These are phyloP conservation scores for Powellomyces hirtus DNA, from an alignment of 192 early-diverging fungal genomes.

Conservation along the genomic window DNA sequence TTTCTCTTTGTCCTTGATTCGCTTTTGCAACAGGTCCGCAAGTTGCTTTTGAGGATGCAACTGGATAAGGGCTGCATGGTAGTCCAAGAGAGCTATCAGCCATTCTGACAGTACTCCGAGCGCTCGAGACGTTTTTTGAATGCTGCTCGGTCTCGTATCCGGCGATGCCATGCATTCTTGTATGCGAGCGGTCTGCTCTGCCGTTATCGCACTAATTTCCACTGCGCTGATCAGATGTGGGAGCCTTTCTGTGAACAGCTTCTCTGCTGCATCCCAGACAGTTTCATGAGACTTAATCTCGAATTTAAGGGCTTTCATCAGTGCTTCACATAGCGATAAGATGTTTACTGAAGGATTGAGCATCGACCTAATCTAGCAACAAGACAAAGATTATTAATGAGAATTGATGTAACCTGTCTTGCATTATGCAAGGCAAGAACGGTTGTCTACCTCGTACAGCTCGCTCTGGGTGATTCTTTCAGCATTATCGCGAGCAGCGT, in stretches of 20 bases:
- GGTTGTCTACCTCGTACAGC: conserved; percentile 32
- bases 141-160: conserved; percentile 10
- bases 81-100: conserved; percentile 22
- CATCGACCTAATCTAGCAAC: conserved; percentile 23
- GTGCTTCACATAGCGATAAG: conserved; percentile 22
- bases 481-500: conserved; percentile 13
- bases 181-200: conserved; percentile 12
- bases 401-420: neutral
- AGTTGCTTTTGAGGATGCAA: conserved; percentile 27
- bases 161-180: conserved; percentile 9
- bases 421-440: neutral
- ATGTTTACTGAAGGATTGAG: conserved; percentile 22
- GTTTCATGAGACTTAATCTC: conserved; percentile 20
- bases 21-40: conserved; percentile 3
- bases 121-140: conserved; percentile 17
- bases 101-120: conserved; percentile 17
- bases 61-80: neutral
- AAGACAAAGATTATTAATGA: neutral
- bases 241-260: conserved; percentile 29
- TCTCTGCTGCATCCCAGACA: conserved; percentile 28
- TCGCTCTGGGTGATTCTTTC: conserved; percentile 23
- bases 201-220: conserved; percentile 12
- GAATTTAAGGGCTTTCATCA: conserved; percentile 16
- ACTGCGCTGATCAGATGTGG: conserved; percentile 4
- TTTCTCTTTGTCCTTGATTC: neutral